Conservation (phyloP, 2,329 filamentous ascomycete genomes). For the Trichoderma lentiforme region DNA sequence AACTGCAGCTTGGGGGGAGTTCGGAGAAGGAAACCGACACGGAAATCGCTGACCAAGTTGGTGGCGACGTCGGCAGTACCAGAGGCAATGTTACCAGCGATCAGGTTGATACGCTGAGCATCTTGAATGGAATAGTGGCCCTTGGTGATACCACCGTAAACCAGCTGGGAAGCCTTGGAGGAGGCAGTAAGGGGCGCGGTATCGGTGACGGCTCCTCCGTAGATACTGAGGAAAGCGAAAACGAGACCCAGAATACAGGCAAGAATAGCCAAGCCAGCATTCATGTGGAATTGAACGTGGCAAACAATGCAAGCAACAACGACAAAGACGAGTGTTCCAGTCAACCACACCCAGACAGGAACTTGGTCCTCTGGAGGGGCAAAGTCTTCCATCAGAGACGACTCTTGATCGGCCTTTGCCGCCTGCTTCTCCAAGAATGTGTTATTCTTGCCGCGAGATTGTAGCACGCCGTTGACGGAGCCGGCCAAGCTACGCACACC, state of each 20-base stretch:
- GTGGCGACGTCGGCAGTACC: constrained; percentile 54
- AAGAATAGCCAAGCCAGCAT: constrained; percentile 53
- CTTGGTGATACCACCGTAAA: constrained; percentile 63
- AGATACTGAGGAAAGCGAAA: constrained; percentile 54
- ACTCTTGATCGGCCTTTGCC: constrained; percentile 32
- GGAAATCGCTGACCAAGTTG: constrained; percentile 60
- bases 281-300: constrained; percentile 53
- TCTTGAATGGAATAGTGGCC: constrained; percentile 46
- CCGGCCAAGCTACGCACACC: constrained; percentile 31
- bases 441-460: constrained; percentile 31
- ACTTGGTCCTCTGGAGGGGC: constrained; percentile 45
- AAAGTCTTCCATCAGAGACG: constrained; percentile 38
- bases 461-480: constrained; percentile 31
- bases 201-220: constrained; percentile 52
- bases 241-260: constrained; percentile 55
- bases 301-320: constrained; percentile 51
- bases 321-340: constrained; percentile 46
- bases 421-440: constrained; percentile 36
- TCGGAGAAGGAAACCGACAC: constrained; percentile 63
- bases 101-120: constrained; percentile 63
- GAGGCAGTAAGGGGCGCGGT: constrained; percentile 64
- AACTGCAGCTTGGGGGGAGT: constrained; percentile 65
- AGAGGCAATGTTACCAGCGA: constrained; percentile 57
- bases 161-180: constrained; percentile 65
- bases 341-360: constrained; percentile 52